Base-by-base conservation (phyloP, 2,329 filamentous ascomycete genomes). In the Epichloe coenophiala region DNA sequence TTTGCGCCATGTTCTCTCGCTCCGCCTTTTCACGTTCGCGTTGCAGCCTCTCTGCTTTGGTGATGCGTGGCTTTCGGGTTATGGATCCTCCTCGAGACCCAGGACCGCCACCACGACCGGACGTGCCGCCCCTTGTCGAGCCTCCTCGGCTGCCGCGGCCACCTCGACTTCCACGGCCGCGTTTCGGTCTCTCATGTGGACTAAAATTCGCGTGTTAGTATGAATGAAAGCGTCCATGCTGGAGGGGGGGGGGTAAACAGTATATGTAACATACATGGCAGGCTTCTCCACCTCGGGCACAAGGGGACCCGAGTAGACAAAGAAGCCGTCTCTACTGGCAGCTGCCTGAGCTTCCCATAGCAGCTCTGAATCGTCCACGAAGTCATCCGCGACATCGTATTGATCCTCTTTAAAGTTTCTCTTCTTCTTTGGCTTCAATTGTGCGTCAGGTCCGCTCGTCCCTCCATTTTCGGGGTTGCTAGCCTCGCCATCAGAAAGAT, bases 331-430 rank as follows among this genome's bases (percentile, higher is more conserved):
- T 59, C 91, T 88, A 57, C 88, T 91, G 45, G 93, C 90, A 4
- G 91, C 89, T 6, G 91, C 91, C 63, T 95, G 87, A 61, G 95
- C 88, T 67, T 97, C 88, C 91, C 91, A 97, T 1, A 94, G 76
- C 62, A 96, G 68, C 65, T 98, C 93, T 1, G 89, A 94, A 63
- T 98, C 93, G 61, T 98, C 93, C 51, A 91, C 81, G 67, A 91
- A 91, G 49, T 84, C 86, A 60, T 90, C 86, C 45, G 86, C 83
- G 60, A 86, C 84, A 62, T 91, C 86, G 60, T 90, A 90, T 59
- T 90, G 83, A 66, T 94, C 84, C 64, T 89, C 81, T 63, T 85
- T 83, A 67, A 85, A 83, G 61, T 84, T 84, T 50, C 88, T 80
- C 68, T 88, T 88, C 73, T 88, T 90, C 65, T 86, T 86, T 0